A percentile compares a stretch with the other conserved stretches of the same genome.
Evolutionary conservation across 805 yeast species (phyloP).

Genomic region (Millerozyma acaciae): DNA sequence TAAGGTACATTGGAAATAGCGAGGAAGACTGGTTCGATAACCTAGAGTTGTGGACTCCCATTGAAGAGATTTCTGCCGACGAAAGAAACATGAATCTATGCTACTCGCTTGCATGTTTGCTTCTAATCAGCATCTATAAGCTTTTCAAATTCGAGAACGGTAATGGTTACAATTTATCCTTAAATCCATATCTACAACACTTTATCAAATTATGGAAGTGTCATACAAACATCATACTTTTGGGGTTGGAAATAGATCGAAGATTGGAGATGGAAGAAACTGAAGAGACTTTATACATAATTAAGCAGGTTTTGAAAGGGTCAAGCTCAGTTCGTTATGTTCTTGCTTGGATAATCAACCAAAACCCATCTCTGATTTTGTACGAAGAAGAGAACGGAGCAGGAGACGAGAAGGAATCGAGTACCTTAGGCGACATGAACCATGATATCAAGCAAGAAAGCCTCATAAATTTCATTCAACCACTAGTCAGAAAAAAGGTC

Average conservation of each 20-base stretch:
- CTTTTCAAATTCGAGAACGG: conserved; percentile 22
- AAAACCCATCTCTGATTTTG: conserved; percentile 14
- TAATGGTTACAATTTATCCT: conserved; percentile 33
- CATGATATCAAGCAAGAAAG: conserved; percentile 63
- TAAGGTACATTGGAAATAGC: conserved; percentile 41
- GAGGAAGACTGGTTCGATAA: conserved; percentile 22
- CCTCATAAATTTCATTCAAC: conserved; percentile 57
- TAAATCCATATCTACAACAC: conserved; percentile 61
- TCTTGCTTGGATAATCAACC: conserved; percentile 52
- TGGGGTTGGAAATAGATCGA: conserved; percentile 54
- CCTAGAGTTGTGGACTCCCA: conserved; percentile 27
- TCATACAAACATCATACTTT: conserved; percentile 53
- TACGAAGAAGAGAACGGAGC: conserved; percentile 9
- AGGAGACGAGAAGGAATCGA: background rate
- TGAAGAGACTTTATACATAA: conserved; percentile 29
- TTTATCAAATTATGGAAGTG: conserved; percentile 64
- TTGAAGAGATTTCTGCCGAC: conserved; percentile 9
- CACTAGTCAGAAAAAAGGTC: conserved; percentile 54
- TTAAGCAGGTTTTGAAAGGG: conserved; percentile 48
- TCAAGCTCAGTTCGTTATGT: conserved; percentile 60
- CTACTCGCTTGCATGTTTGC: conserved; percentile 30
- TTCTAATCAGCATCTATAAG: conserved; percentile 29
- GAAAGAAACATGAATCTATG: conserved; percentile 22
- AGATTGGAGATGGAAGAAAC: conserved; percentile 26
- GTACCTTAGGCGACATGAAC: conserved; percentile 1